Evolutionary conservation across 768 basidiomycete genomes (phyloP).

Genomic region (Harrya chromipes): DNA sequence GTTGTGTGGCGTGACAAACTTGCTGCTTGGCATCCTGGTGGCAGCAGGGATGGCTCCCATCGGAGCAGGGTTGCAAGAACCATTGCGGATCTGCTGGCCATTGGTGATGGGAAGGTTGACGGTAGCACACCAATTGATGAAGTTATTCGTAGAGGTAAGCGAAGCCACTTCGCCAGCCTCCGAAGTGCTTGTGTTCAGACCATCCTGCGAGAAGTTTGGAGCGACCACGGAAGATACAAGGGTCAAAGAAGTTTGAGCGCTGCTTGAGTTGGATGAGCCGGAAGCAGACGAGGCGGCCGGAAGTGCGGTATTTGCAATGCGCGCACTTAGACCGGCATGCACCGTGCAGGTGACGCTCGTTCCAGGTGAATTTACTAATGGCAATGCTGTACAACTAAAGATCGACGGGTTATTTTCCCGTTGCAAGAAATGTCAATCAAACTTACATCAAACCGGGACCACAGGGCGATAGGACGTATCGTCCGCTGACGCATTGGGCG

Average conservation of each 20-base stretch:
- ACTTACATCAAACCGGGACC: constrained; percentile 18
- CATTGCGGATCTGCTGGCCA: constrained; percentile 48
- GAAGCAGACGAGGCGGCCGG: constrained; percentile 5
- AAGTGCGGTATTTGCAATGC: constrained; percentile 32
- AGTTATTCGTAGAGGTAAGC: constrained; percentile 67
- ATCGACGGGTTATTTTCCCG: not conserved
- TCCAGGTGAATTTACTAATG: constrained; percentile 47
- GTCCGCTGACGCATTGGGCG: constrained; percentile 54
- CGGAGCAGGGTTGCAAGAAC: no score
- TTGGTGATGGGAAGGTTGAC: constrained; percentile 54
- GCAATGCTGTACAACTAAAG: constrained; percentile 39
- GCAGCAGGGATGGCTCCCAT: constrained; percentile 50
- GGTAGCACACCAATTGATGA: constrained; percentile 64
- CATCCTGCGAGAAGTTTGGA: constrained; percentile 52
- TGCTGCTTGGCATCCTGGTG: constrained; percentile 50
- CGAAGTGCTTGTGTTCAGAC: constrained; percentile 32
- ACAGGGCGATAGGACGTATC: constrained; percentile 29
- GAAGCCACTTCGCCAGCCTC: constrained; percentile 51
- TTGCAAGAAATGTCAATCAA: not conserved
- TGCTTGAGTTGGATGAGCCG: constrained; percentile 17
- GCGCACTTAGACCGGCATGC: constrained; percentile 42
- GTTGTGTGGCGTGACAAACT: constrained; percentile 50
- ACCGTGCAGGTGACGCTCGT: constrained; percentile 53
- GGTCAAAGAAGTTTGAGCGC: constrained; percentile 29
- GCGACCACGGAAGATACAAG: constrained; percentile 52